Base-by-base conservation (phyloP, 2,329 filamentous ascomycete species). In the Ceratocystis cubensis region DNA sequence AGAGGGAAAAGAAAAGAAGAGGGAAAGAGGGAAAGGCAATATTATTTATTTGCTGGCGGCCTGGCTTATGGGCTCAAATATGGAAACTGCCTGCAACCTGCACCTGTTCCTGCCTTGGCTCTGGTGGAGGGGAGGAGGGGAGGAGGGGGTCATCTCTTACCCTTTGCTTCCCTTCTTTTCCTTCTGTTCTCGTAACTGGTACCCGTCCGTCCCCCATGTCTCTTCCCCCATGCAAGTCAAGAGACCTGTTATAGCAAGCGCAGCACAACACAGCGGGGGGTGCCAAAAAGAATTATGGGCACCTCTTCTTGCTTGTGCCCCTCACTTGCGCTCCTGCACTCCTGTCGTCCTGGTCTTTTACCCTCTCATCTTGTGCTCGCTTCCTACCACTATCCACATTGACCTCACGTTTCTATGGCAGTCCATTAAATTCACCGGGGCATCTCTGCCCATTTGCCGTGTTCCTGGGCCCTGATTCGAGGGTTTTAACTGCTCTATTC, bases 31-130 rank as follows among this genome's bases (percentile, higher is more conserved):
- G 41, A 64, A 41, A 57, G 65, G 61, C 30, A 25, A 64, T 50
- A 64, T 68, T 68, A 66, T 68, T 56, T 68, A 68, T 66, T 61
- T 61, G 64, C 50, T 65, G 13, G 56, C 48, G 50, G 53, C 28
- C 41, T 41, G 62, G 66, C 66, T 67, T 56, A 20, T 41, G 56
- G 62, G 22, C 22, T 33, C 56, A 62, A 56, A 66, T 66, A 63
- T 66, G 46, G 61, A 59, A 64, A 67, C 65, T 48, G n/a, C 48
- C 37, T 41, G 10, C 37, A 41, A 50, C n/a, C 48, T 20, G 48
- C 30, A 25, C 37, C 53, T 53, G 41, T 61, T 57, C 56, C 56
- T 65, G 41, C 25, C 45, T 59, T 44, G 6, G 46, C 28, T 28
- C 22, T 25, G 61, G 61, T 62, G 59, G 30, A 62, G 59, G 61